Base-by-base conservation (phyloP, 768 basidiomycete species). In the Galerina sulciceps region DNA sequence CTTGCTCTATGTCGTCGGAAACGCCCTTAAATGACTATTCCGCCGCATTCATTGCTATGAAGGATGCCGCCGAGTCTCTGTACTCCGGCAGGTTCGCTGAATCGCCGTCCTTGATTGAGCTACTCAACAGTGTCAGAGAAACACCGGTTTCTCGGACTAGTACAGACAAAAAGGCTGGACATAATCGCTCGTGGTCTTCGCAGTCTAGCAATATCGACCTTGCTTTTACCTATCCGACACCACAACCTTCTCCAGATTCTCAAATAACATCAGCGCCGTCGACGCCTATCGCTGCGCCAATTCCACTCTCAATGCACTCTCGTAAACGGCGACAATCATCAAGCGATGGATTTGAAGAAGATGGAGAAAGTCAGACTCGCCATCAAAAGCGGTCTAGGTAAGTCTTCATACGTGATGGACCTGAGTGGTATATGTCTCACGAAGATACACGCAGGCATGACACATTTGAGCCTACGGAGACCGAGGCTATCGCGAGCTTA, bases 231-330 rank as follows among this genome's bases (percentile, higher is more conserved):
- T 62, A 62, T 48, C 61, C 61, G 13, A 52, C 59, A 45, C 59
- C 59, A 18, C 54, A 54, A 35, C 44, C 53, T 37, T 60, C 58
- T 6, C 53, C 13, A 3, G 41, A 13, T 6, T 43, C 15, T 22
- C 6, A 18, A 22, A 20, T 47, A 47, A 43, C 14, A 38, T 31
- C 20, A 4, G 1, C 44, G 2, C 18, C 22, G 15, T 17, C 42
- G 61, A 67, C 23, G 69, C 77, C 1, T 70, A 74, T 42, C 71
- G 71, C 56, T n/a, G 34, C 31, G n/a, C 36, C 40, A 17, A 38
- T 49, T n/a, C 41, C 41, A n/a, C 5, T 18, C 5, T 14, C 22
- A 10, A 9, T 18, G 11, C 11, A 34, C 17, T 55, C 26, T 18
- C 44, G 36, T 10, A 55, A 55, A 47, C 54, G 54, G 22, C 37